Evolutionary conservation across 345 rosid genomes (phyloP), one percentile per base, ranked within the genome.

Genomic region (Noccaea caerulescens): DNA sequence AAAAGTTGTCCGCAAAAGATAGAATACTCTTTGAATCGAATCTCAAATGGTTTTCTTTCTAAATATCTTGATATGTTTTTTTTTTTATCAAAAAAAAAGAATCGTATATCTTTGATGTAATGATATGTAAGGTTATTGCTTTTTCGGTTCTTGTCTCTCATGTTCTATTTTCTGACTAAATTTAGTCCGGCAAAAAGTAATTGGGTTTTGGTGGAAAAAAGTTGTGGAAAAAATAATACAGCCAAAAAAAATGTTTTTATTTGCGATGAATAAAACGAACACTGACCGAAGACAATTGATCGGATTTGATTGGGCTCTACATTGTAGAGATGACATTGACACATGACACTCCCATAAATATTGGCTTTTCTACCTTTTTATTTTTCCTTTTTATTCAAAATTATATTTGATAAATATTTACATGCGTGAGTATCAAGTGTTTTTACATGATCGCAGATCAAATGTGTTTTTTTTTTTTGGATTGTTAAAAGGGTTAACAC

Each of bases 311-410:
- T 75, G 73, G 79, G 66, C 79, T 61, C 74, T 61, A 68, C 79
- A 62, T 75, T 75, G 79, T 53, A 61, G 58, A 52, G 2, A 10
- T 69, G 75, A 62, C 75, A 69, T 20, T 63, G 79, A 75, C 79
- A 75, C 70, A 13, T 63, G 79, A 75, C 79, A 75, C 70, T 54
- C 64, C 79, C 75, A 69, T 76, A 62, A 63, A 76, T 76, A 69
- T 69, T 63, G 79, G 75, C 71, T 76, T 76, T 76, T 76, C 63
- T 62, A 62, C 59, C 27, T 25, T 6, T 47, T 56, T 56, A 6
- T 14, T 46, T 27, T 20, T 39, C 34, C 18, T 25, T 13, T 56
- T 44, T 23, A 5, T 55, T 12, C 42, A 8, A 20, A 65, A 11
- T 33, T 20, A 50, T 27, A 2, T 27, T 27, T 27, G 23, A 20